A percentile compares a stretch with the other conserved stretches of the same genome.
Conservation (phyloP, 2,329 filamentous ascomycete species). For the Ophiostoma sp. region DNA sequence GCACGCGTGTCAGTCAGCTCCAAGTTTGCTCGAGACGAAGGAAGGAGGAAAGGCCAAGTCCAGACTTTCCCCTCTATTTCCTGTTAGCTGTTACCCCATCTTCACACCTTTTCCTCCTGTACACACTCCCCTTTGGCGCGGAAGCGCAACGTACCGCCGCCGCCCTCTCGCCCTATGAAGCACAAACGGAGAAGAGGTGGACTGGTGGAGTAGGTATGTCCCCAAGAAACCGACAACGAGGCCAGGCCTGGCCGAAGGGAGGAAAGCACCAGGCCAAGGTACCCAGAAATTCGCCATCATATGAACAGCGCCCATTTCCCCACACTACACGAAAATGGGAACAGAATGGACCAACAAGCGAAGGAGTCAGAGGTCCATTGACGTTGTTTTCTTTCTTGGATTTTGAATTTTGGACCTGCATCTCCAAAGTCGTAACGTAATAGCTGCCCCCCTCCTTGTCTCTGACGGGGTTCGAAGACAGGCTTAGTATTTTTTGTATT, state of each 20-base stretch:
- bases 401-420: neutral
- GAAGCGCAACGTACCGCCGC: neutral
- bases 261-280: neutral
- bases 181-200: neutral
- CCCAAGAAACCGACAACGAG: neutral
- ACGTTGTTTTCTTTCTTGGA: neutral
- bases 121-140: neutral
- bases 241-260: neutral
- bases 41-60: neutral
- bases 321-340: neutral
- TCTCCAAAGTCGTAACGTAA: neutral
- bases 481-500: neutral
- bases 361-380: constrained; percentile 3
- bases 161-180: neutral
- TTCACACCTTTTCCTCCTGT: neutral
- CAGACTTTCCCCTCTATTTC: neutral
- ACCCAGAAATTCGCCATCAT: neutral
- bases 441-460: neutral
- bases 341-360: neutral
- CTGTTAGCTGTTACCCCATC: constrained; percentile 5
- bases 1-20: neutral
- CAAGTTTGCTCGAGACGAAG: neutral
- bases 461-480: neutral
- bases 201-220: neutral
- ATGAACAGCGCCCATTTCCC: constrained; percentile 8